These are phyloP conservation scores for Naganishia antarctica DNA, from an alignment of 768 basidiomycete genomes.

Conservation along the genomic window DNA sequence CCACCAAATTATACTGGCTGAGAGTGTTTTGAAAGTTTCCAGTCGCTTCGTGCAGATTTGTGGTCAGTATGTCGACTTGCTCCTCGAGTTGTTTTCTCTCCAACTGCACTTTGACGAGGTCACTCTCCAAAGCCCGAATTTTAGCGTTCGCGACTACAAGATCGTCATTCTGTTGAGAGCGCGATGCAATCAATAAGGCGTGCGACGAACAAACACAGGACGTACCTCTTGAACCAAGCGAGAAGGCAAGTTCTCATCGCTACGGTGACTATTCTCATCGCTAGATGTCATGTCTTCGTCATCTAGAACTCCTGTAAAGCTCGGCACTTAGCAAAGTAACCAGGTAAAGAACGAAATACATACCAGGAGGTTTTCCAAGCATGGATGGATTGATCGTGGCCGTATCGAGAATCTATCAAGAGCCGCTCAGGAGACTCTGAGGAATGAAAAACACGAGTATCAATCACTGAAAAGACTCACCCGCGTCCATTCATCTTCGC, in stretches of 20 bases:
- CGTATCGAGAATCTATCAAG: slow-evolving; percentile 3
- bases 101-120: not conserved
- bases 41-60: slow-evolving; percentile 1
- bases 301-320: not conserved
- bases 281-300: not conserved
- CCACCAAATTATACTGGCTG: not conserved
- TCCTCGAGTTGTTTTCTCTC: slow-evolving; percentile 1
- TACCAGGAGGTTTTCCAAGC: slow-evolving; percentile 11
- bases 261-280: slow-evolving; percentile 6
- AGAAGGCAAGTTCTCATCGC: not conserved
- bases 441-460: too few species aligned
- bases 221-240: slow-evolving; percentile 2
- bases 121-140: not conserved
- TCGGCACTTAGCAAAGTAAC: too few species aligned
- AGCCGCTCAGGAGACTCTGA: too few species aligned
- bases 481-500: slow-evolving; percentile 7
- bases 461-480: not conserved
- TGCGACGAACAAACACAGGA: not conserved
- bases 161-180: not conserved
- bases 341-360: not conserved
- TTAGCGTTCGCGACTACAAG: not conserved
- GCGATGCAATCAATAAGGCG: not conserved
- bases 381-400: slow-evolving; percentile 5
- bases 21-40: not conserved
- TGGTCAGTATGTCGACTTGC: not conserved